Conservation (phyloP, 345 rosid genomes). For the Gynandropsis gynandra region DNA sequence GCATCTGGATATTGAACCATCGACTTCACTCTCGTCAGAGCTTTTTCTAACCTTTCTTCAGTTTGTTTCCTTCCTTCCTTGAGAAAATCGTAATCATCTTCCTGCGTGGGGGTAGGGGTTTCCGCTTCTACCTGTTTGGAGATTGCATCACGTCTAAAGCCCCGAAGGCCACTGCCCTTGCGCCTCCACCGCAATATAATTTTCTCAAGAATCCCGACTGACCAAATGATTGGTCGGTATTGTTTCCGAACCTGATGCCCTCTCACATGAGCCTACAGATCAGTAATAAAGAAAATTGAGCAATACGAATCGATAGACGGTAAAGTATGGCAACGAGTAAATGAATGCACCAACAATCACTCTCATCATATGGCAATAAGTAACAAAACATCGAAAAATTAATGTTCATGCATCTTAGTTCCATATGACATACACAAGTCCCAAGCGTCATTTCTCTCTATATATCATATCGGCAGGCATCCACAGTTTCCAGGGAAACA, state of each 20-base stretch:
- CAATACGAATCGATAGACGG: slow-evolving; percentile 8
- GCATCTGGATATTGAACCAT: slow-evolving; percentile 89
- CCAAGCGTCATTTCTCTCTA: too few relatives aligned
- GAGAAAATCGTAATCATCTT: slow-evolving; percentile 78
- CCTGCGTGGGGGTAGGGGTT: slow-evolving; percentile 26
- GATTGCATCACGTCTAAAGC: slow-evolving; percentile 56
- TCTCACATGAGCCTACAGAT: slow-evolving; percentile 78
- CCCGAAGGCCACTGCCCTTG: slow-evolving; percentile 80
- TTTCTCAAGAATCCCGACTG: slow-evolving; percentile 86
- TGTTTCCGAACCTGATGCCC: slow-evolving; percentile 91
- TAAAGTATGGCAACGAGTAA: not conserved
- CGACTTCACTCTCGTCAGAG: slow-evolving; percentile 85
- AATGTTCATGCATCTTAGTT: too few relatives aligned
- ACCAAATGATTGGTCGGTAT: slow-evolving; percentile 64
- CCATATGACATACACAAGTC: too few relatives aligned
- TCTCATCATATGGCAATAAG: too few relatives aligned
- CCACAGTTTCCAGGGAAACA: not conserved
- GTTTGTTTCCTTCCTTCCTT: slow-evolving; percentile 87
- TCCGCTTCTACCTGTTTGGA: slow-evolving; percentile 33
- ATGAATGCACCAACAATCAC: too few relatives aligned
- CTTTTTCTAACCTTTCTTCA: slow-evolving; percentile 75
- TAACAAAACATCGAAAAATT: too few relatives aligned
- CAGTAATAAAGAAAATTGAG: slow-evolving; percentile 17
- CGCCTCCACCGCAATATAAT: slow-evolving; percentile 89
- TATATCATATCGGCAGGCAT: too few relatives aligned